Evolutionary conservation across 2,329 filamentous ascomycete species (phyloP).

Genomic region (Colletotrichum nymphaeae): DNA sequence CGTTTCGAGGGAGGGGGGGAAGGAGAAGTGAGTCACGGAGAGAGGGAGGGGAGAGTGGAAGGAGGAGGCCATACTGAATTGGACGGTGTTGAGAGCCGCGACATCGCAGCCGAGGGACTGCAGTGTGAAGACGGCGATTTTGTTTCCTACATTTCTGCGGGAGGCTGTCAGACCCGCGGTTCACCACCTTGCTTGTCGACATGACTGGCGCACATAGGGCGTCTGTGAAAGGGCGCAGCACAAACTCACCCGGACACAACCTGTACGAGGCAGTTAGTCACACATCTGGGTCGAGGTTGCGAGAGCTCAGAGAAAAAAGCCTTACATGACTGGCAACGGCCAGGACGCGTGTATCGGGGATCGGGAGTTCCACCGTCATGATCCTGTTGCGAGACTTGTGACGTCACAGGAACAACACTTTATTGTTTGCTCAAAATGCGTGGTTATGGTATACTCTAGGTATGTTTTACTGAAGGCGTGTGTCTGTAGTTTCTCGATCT

Average conservation of each 20-base stretch:
- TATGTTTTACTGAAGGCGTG: not conserved
- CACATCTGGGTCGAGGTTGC: not conserved
- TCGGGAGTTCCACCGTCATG: slow-evolving; percentile 54
- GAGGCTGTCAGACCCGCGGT: not conserved
- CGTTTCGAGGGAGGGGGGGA: not conserved
- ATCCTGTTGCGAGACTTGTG: not conserved
- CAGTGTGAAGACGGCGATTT: slow-evolving; percentile 94
- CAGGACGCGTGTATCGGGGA: slow-evolving; percentile 76
- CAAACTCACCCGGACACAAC: slow-evolving; percentile 57
- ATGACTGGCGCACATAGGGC: not conserved
- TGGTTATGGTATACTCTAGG: not conserved
- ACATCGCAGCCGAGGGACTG: slow-evolving; percentile 95
- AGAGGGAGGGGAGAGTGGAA: not conserved
- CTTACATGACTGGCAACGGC: slow-evolving; percentile 96
- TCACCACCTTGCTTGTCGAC: not conserved
- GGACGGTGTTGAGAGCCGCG: slow-evolving; percentile 92
- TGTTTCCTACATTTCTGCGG: slow-evolving; percentile 93
- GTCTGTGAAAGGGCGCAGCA: not conserved
- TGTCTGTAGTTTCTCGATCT: not conserved
- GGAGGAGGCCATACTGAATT: slow-evolving; percentile 80
- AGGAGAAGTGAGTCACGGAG: not conserved
- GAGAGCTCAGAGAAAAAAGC: slow-evolving; percentile 27
- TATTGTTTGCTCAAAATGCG: not conserved
- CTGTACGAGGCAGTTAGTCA: slow-evolving; percentile 42
- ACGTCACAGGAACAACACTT: not conserved